These are phyloP conservation scores for Metahyphopichia silvanorum DNA, from an alignment of 805 yeast species.

Conservation along the genomic window DNA sequence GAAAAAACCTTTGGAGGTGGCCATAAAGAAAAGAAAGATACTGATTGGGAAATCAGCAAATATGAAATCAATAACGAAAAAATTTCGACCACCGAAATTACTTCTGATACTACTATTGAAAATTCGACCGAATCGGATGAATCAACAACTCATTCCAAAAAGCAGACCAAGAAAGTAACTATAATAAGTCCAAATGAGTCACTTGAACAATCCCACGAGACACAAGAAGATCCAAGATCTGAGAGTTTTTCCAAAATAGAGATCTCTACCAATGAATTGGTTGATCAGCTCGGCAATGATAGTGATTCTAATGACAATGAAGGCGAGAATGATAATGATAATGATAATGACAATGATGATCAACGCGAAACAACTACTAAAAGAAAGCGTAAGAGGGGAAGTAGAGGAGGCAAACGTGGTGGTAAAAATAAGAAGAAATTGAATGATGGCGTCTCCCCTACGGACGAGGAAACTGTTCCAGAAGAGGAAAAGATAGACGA, in stretches of 20 bases:
- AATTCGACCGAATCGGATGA: too few species aligned
- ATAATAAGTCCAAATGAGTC: slow-evolving; percentile 16
- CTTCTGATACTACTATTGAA: neutral
- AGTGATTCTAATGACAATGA: slow-evolving; percentile 2
- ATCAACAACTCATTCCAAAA: neutral
- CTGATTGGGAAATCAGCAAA: neutral
- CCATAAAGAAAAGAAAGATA: neutral
- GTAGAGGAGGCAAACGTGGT: slow-evolving; percentile 74
- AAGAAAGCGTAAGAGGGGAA: slow-evolving; percentile 77
- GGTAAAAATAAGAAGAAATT: slow-evolving; percentile 14
- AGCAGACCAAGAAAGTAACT: slow-evolving; percentile 15
- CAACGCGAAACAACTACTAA: slow-evolving; percentile 18
- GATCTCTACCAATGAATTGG: slow-evolving; percentile 8
- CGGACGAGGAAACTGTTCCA: slow-evolving; percentile 2
- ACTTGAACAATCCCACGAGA: slow-evolving; percentile 3
- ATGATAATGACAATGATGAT: slow-evolving; percentile 9
- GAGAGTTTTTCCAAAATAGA: slow-evolving; percentile 3
- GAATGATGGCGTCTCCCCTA: slow-evolving; percentile 4
- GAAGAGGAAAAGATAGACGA: slow-evolving; percentile 5
- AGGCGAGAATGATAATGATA: slow-evolving; percentile 9
- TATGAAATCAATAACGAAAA: slow-evolving; percentile 14
- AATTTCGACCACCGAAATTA: neutral
- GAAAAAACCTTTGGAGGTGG: neutral
- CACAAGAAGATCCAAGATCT: neutral
- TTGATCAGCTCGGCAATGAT: slow-evolving; percentile 9